Evolutionary conservation across 352 stramenopile species (phyloP).

Genomic region (Thraustochytrium sp.): DNA sequence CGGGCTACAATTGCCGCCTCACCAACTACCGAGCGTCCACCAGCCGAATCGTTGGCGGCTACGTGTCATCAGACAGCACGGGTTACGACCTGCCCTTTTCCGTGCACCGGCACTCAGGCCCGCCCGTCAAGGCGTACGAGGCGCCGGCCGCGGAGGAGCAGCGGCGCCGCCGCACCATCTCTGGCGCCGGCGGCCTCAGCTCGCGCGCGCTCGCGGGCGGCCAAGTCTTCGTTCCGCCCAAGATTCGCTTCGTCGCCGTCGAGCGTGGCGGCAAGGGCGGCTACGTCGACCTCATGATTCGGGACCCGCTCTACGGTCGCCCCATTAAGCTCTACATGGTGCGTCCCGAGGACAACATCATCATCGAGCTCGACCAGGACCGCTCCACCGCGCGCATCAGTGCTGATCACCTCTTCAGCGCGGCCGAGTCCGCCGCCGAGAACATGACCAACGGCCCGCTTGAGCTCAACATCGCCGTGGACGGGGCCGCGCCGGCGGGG

Average conservation of each 20-base stretch:
- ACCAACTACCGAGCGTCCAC: conserved; percentile 39
- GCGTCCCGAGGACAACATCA: background rate
- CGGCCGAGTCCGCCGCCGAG: conserved; percentile 12
- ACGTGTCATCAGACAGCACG: conserved; percentile 31
- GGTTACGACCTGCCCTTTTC: conserved; percentile 38
- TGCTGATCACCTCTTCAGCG: conserved; percentile 36
- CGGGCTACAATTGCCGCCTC: conserved; percentile 20
- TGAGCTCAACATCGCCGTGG: conserved; percentile 17
- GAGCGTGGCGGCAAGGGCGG: background rate
- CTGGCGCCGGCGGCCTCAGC: background rate
- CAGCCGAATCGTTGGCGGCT: conserved; percentile 6
- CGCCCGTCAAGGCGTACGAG: conserved; percentile 34
- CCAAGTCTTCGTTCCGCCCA: conserved; percentile 16
- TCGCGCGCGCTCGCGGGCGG: background rate
- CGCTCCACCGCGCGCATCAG: background rate
- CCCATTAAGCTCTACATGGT: conserved; percentile 38
- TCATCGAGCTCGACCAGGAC: conserved; percentile 30
- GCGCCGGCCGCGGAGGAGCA: background rate
- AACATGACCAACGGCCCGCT: background rate
- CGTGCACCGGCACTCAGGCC: conserved; percentile 23
- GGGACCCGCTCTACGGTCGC: conserved; percentile 5
- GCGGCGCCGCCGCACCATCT: background rate
- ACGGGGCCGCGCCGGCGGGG: background rate
- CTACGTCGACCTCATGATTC: background rate
- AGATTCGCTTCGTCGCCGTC: background rate